Evolutionary conservation across 306 rosid species (phyloP).

Genomic region (Lupinus albus): DNA sequence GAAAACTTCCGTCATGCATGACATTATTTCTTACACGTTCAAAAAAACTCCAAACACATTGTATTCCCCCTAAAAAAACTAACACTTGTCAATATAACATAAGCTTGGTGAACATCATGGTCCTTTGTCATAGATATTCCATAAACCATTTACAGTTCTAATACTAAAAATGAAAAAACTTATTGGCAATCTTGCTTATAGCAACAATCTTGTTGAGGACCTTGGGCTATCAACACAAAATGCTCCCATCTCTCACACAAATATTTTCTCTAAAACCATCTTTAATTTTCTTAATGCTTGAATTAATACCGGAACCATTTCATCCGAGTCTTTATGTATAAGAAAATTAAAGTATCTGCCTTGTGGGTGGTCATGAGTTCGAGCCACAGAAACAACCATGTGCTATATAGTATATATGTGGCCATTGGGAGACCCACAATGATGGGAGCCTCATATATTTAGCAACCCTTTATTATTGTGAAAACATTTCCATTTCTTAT

Average conservation of each 20-base stretch:
- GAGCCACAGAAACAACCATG: neutral
- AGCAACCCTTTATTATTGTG: too few species aligned
- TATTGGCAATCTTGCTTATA: slow-evolving; percentile 21
- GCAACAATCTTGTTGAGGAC: neutral
- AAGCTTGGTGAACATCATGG: neutral
- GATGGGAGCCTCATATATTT: too few species aligned
- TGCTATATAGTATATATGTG: slow-evolving; percentile 11
- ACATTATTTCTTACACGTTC: neutral
- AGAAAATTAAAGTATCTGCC: neutral
- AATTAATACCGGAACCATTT: slow-evolving; percentile 15
- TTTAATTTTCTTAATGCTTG: slow-evolving; percentile 3
- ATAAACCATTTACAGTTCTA: slow-evolving; percentile 7
- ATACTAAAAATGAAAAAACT: neutral
- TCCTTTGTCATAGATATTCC: slow-evolving; percentile 1
- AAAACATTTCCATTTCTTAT: too few species aligned
- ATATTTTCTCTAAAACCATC: slow-evolving; percentile 14
- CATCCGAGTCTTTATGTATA: neutral
- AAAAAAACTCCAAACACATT: neutral
- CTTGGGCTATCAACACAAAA: neutral
- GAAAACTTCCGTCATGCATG: neutral
- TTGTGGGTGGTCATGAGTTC: too few species aligned
- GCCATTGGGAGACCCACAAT: too few species aligned
- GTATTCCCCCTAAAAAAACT: neutral
- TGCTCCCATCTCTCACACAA: neutral
- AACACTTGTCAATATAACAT: slow-evolving; percentile 5